phyloP scores from a whole-genome alignment of 2,329 filamentous ascomycete species.

The Cladosporium halotolerans region DNA sequence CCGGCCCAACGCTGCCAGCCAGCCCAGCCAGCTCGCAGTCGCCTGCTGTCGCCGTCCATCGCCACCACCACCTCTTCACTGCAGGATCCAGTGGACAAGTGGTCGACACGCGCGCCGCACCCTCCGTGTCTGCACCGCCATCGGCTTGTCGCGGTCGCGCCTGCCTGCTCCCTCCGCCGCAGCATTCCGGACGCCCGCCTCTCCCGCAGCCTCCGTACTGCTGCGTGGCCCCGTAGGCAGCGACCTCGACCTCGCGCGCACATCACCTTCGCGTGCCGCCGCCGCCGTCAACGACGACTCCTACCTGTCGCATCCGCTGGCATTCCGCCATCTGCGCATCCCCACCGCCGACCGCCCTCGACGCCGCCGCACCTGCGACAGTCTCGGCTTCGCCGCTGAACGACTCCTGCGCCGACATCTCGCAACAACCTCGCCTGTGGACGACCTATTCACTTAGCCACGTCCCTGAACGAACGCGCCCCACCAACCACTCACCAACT shows the following conservation, averaged over 20 bases:
- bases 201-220: background rate
- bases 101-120: background rate
- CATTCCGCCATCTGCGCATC: background rate
- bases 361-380: constrained; percentile 8
- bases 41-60: background rate
- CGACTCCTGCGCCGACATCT: background rate
- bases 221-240: background rate
- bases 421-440: constrained; percentile 8
- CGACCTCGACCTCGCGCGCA: background rate
- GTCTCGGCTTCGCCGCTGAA: constrained; percentile 5
- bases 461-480: constrained; percentile 16
- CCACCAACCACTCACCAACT: background rate
- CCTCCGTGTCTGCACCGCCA: background rate
- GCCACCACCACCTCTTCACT: constrained; percentile 3
- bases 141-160: constrained; percentile 1
- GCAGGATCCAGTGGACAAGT: constrained; percentile 7
- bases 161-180: background rate
- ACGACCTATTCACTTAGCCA: constrained; percentile 33
- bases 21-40: background rate
- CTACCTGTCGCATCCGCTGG: background rate
- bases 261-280: background rate
- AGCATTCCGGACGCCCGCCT: background rate
- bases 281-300: background rate
- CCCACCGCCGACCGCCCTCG: background rate
- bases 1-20: background rate